Base-by-base conservation (phyloP, 2,329 filamentous ascomycete genomes). In the Blastomyces gilchristii region DNA sequence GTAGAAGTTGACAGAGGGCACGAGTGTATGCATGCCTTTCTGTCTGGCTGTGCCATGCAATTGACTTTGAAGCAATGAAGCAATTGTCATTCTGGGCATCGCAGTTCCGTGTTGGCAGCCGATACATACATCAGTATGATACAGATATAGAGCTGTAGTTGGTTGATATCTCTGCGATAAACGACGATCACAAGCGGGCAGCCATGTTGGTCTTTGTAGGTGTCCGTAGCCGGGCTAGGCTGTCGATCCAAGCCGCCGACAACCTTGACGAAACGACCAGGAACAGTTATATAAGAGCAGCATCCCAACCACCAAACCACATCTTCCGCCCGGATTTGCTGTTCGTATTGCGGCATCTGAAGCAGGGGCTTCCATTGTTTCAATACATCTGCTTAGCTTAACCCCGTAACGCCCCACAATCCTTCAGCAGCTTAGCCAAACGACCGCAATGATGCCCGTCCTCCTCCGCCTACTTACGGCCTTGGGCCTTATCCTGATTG, bases 401-500 rank as follows among this genome's bases (percentile, higher is more conserved):
- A 9, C 14, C 25, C 22, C 1, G 28, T 43, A 41, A 28, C n/a
- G n/a, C 34, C n/a, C 9, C 34, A 43, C 56, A 58, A 41, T 9
- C 56, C 56, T 14, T 45, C 18, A 28, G 22, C 22, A 43, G 37
- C 39, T 58, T 5, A 1, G 18, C 52, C 14, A 14, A n/a, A 31
- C 52, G 3, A n/a, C 37, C 11, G 49, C 37, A 43, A 22, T 16
- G 14, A 93, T 94, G 90, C 84, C 86, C 63, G 84, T 88, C 80
- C 75, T 89, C 67, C 88, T 90, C 28, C 87, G 85, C 66, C 76
- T 85, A 3, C 81, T 91, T 65, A 92, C 90, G 65, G 76, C 85
- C 64, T 77, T 92, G 64, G 93, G 93, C 67, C 80, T 93, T 14
- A 69, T 96, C 62, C 83, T 97, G 67, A 83, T 97, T 22, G 85